These are phyloP conservation scores for Venturia asperata DNA, from an alignment of 2,329 filamentous ascomycete species.

Conservation along the genomic window DNA sequence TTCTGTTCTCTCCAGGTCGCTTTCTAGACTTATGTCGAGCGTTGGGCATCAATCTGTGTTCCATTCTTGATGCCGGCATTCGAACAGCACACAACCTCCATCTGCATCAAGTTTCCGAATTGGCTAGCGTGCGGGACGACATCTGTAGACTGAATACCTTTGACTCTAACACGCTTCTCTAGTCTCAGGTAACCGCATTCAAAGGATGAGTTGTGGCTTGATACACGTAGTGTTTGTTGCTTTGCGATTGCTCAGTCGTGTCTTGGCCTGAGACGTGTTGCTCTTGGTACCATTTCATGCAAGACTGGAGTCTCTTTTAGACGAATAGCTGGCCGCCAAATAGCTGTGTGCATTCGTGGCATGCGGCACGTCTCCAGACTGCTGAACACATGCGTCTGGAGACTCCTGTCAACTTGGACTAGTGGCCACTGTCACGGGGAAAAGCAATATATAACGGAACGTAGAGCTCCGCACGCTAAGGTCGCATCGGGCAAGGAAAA, in stretches of 20 bases:
- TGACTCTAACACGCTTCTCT: background rate
- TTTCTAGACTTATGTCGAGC: background rate
- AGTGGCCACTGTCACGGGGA: too few relatives aligned
- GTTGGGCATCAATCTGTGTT: background rate
- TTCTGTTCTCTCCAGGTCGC: background rate
- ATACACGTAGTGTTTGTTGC: background rate
- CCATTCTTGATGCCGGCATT: background rate
- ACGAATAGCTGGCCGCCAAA: background rate
- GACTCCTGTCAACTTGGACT: background rate
- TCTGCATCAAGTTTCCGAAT: conserved; percentile 7
- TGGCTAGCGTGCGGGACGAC: conserved; percentile 2
- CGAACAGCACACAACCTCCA: background rate
- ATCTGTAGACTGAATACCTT: background rate
- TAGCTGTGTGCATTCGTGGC: too few relatives aligned
- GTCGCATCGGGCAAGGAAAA: background rate
- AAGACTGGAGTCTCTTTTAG: background rate
- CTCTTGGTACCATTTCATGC: background rate
- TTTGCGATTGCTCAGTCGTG: background rate
- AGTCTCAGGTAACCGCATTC: background rate
- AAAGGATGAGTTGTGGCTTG: background rate
- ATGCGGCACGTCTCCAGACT: too few relatives aligned
- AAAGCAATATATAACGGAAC: background rate
- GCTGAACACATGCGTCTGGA: background rate
- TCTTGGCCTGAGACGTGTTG: background rate
- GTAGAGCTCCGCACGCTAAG: background rate